Conservation (phyloP, 345 rosid species). For the Melaleuca quinquenervia region DNA sequence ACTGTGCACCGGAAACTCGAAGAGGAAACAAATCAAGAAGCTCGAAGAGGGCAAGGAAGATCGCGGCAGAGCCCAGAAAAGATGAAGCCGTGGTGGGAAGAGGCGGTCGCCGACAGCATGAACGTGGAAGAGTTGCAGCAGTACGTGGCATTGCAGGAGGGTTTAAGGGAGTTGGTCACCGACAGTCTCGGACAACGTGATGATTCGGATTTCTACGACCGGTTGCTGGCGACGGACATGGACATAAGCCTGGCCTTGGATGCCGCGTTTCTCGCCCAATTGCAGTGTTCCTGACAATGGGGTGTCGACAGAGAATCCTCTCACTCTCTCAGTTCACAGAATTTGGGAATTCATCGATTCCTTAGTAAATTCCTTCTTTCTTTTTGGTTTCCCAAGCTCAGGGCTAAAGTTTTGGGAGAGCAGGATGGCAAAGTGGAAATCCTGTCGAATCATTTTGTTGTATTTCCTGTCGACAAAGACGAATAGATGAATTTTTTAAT, state of each 20-base stretch:
- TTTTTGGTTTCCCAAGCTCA: not conserved
- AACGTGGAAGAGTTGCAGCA: not conserved
- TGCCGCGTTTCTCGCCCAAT: not conserved
- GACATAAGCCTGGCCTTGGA: not conserved
- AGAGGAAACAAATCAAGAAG: not conserved
- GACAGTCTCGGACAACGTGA: not conserved
- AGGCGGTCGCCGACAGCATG: not conserved
- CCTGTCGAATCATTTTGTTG: too few relatives aligned
- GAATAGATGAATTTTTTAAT: too few relatives aligned
- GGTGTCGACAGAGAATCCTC: not conserved
- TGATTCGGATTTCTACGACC: not conserved
- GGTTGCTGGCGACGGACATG: not conserved
- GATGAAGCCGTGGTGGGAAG: not conserved
- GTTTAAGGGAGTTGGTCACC: not conserved
- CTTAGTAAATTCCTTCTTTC: not conserved
- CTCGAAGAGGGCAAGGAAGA: not conserved
- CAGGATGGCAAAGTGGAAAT: not conserved
- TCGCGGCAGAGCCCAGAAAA: not conserved
- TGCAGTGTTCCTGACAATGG: not conserved
- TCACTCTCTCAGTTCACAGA: not conserved
- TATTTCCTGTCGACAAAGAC: too few relatives aligned
- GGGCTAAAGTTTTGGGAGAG: not conserved
- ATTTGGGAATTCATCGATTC: not conserved
- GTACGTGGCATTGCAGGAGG: not conserved
- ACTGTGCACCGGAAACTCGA: not conserved